Conservation (phyloP, 495 filamentous ascomycete genomes). For the Diplogelasinospora grovesii region DNA sequence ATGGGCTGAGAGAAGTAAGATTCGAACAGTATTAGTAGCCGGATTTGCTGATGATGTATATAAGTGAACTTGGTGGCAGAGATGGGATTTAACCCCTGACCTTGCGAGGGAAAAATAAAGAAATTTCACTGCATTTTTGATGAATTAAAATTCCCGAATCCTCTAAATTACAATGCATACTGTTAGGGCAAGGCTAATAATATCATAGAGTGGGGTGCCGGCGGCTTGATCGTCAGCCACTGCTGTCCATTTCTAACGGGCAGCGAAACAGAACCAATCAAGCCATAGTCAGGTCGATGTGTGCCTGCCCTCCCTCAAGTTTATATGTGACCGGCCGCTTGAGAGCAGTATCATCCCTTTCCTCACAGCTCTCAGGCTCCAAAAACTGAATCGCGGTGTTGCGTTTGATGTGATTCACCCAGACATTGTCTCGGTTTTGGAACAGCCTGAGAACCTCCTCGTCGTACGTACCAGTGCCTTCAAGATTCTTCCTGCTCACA, state of each 20-base stretch:
- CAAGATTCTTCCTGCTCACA: conserved; percentile 9
- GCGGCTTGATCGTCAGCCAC: no score
- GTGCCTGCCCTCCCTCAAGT: neutral
- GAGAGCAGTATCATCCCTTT: neutral
- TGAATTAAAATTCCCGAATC: no score
- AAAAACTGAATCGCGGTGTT: neutral
- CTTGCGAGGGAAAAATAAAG: no score
- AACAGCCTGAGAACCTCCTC: conserved; percentile 2
- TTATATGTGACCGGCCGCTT: neutral
- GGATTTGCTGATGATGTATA: no score
- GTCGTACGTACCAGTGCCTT: neutral
- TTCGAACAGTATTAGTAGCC: no score
- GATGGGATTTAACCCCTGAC: no score
- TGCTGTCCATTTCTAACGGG: neutral
- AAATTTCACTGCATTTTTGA: no score
- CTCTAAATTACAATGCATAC: no score
- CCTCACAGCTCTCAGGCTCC: neutral
- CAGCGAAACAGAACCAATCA: neutral
- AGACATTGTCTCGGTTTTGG: conserved; percentile 1
- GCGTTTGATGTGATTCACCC: conserved; percentile 1
- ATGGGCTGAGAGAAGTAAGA: no score
- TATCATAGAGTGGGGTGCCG: no score
- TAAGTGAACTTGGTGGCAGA: no score
- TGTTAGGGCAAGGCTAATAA: no score
- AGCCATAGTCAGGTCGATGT: neutral